A percentile compares a stretch with the other conserved stretches of the same genome.
These are phyloP conservation scores for Triticum urartu DNA, from an alignment of 176 grass and related monocot species.

Conservation along the genomic window DNA sequence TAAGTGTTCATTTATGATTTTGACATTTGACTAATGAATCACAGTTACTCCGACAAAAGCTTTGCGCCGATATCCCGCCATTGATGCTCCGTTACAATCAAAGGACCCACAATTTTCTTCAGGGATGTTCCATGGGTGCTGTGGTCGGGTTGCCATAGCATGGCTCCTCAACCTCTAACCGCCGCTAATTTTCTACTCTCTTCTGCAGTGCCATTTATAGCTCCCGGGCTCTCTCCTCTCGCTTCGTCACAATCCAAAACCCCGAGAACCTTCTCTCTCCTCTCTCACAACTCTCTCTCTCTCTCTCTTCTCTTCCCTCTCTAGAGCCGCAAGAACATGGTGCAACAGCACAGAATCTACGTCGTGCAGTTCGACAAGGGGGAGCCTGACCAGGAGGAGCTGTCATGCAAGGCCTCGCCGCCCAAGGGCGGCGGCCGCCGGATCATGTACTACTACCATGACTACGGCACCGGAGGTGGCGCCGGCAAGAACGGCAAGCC, in stretches of 20 bases:
- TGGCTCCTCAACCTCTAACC: constrained; percentile 32
- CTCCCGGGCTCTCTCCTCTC: background rate
- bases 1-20: background rate
- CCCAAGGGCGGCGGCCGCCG: constrained; percentile 52
- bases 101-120: constrained; percentile 16
- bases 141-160: constrained; percentile 31
- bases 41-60: background rate
- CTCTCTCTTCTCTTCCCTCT: too few relatives aligned
- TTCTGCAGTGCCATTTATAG: constrained; percentile 44
- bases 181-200: constrained; percentile 38
- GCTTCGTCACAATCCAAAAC: constrained; percentile 14
- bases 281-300: too few relatives aligned
- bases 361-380: constrained; percentile 74
- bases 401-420: constrained; percentile 46
- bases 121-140: constrained; percentile 32
- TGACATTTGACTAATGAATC: background rate
- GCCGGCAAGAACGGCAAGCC: constrained; percentile 38
- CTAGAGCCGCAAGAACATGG: constrained; percentile 28
- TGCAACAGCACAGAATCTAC: constrained; percentile 70
- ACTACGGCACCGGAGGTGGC: constrained; percentile 27
- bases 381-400: constrained; percentile 53
- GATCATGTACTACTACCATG: constrained; percentile 61
- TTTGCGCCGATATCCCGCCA: background rate
- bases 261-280: constrained; percentile 8
- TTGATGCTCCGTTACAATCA: background rate